Evolutionary conservation across 2,329 filamentous ascomycete species (phyloP), one percentile per base, ranked within the genome.

Genomic region (Aspergillus sp.): DNA sequence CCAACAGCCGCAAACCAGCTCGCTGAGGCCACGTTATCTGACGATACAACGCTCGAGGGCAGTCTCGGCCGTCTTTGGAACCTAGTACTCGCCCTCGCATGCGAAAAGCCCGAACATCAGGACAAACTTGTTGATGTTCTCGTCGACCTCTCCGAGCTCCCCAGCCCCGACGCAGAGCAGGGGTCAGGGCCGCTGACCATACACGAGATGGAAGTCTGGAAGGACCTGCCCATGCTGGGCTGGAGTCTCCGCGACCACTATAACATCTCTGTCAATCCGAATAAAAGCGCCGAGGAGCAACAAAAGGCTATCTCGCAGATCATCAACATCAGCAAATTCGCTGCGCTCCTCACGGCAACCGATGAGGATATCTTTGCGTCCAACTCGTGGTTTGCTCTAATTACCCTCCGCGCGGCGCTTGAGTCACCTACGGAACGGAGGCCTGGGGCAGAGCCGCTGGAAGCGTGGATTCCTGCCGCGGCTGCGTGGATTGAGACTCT

Each of bases 401-500:
- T 54, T 2, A 59, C 56, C 15, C 42, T 59, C 30, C 59, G 51
- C 2, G 13, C 11, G 1, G 56, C 56, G 37, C 51, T 61, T 27
- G 59, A 61, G 17, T 56, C 53, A 15, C 52, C 56, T 7, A 22
- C 19, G 17, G 45, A 34, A 4, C 27, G 54, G 3, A 49, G 53
- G 22, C 11, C 2, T 8, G 2, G n/a, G 1, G 41, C 2, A 6
- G 34, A 57, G 8, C 37, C 47, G 4, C 19, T 54, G 7, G 58
- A 58, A 9, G 58, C 60, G 11, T 45, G 27, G 37, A 39, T 60
- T 27, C 60, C 51, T 33, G 60, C 58, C 1, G 60, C 60, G 15
- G 58, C 54, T 19, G 55, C 33, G 4, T 62, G 58, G 60, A 58
- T 62, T 45, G 58, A 60, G 45, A 53, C 56, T 19, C 15, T 62